A percentile compares a stretch with the other conserved stretches of the same genome.
Evolutionary conservation across 2,329 filamentous ascomycete genomes (phyloP).

Genomic region (Harringtonia aguacate): DNA sequence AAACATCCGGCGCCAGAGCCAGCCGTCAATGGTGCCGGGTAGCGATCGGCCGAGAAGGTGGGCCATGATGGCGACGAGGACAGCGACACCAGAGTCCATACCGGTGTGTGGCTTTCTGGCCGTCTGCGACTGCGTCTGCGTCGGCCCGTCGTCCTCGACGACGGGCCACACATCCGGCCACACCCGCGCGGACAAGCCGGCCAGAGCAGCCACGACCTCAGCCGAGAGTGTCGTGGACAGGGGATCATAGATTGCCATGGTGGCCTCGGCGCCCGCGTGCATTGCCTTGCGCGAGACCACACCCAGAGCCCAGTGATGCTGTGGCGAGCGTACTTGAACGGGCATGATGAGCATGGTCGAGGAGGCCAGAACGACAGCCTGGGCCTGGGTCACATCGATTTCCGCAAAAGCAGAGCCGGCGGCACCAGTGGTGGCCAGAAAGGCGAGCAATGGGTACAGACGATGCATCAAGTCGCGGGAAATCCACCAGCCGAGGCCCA

Average conservation of each 20-base stretch:
- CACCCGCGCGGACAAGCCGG: background rate
- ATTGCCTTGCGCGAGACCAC: no score
- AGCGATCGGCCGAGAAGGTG: background rate
- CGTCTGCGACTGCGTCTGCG: background rate
- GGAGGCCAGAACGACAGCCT: background rate
- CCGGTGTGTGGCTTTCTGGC: background rate
- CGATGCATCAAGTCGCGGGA: background rate
- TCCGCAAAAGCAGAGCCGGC: no score
- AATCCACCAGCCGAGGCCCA: background rate
- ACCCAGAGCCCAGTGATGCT: background rate
- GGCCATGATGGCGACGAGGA: background rate
- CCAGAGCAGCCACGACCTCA: background rate
- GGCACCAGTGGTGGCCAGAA: no score
- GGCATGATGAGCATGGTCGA: background rate
- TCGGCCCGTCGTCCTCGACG: background rate
- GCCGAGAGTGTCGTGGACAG: background rate
- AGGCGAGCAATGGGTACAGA: background rate
- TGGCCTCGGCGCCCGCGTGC: no score
- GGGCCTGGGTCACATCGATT: background rate
- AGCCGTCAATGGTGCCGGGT: background rate
- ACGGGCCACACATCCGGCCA: no score
- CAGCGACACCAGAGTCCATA: background rate
- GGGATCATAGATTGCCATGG: background rate
- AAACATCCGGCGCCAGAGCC: background rate
- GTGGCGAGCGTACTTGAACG: background rate